A percentile compares a stretch with the other conserved stretches of the same genome.
Conservation (phyloP, 1,284 basidiomycete genomes). For the Erythrobasidium hasegawianum region DNA sequence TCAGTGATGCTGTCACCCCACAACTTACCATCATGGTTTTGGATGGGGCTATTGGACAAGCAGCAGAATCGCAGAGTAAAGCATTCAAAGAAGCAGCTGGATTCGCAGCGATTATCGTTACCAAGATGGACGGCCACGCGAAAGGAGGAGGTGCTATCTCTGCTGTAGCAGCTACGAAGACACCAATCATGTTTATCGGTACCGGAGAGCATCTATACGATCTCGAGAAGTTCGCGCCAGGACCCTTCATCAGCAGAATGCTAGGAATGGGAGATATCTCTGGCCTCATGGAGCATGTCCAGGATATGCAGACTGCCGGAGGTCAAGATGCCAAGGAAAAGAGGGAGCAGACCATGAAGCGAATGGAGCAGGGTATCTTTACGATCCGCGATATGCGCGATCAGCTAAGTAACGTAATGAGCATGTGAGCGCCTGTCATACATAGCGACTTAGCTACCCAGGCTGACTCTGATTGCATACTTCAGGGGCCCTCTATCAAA, state of each 20-base stretch:
- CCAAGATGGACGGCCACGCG: conserved; percentile 99
- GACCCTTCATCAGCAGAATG: conserved; percentile 95
- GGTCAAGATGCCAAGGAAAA: conserved; percentile 63
- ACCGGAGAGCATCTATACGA: conserved; percentile 96
- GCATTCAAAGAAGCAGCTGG: conserved; percentile 98
- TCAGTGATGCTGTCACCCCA: conserved; percentile 85
- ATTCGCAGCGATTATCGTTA: conserved; percentile 98
- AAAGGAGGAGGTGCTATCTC: conserved; percentile 99
- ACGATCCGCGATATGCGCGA: conserved; percentile 97
- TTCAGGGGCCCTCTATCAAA: conserved; percentile 91
- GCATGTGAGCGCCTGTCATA: conserved; percentile 64
- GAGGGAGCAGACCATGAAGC: conserved; percentile 98
- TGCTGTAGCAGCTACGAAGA: conserved; percentile 95
- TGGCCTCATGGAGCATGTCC: conserved; percentile 96
- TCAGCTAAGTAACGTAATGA: conserved; percentile 96
- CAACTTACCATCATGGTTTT: conserved; percentile 54
- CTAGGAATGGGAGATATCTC: conserved; percentile 94
- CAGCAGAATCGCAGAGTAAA: conserved; percentile 88
- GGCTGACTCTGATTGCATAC: not conserved
- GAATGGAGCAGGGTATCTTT: conserved; percentile 92
- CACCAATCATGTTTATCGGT: conserved; percentile 97
- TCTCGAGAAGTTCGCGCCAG: conserved; percentile 89
- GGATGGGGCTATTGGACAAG: conserved; percentile 68
- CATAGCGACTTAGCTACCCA: not conserved
- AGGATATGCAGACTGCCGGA: conserved; percentile 85